Evolutionary conservation across 139 green algal genomes (phyloP), one percentile per base, ranked within the genome.

Genomic region (Coccomyxa sp.): DNA sequence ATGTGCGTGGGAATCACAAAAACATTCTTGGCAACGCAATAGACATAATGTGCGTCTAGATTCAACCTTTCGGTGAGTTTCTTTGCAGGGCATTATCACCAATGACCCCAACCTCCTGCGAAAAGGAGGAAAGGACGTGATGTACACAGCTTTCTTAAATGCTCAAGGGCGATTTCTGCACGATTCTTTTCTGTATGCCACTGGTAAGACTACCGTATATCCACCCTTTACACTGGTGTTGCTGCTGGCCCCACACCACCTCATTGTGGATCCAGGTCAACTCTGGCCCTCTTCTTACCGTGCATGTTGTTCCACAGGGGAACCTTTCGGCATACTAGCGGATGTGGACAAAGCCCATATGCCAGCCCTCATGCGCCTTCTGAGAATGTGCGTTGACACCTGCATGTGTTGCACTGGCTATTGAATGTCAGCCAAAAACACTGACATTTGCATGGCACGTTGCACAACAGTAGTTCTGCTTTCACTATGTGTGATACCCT

Each of bases 101-200:
- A 95, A 95, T 28, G 93, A 96, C 63, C 78, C 93, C 13, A 66
- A 82, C 0, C 45, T 77, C 0, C 38, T 96, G 28, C 84, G 88
- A 13, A 45, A 82, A 3, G 67, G 80, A 58, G 82, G 82, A 1
- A 75, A 80, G 0, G 18, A 81, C 0, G 86, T 89, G 0, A 76
- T 94, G 58, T 97, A 97, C 77, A 83, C 89, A 0, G 79, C 85
- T 58, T 83, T 97, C 23, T 89, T 96, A 1, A 96, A 90, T 18
- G 86, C 91, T 0, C 94, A 97, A 79, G 94, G 94, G 18, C 90
- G 94, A 30, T 89, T 91, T 76, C 81, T 96, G 57, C 91, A 96
- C 59, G 94, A 97, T 79, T 51, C 94, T 23, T 91, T 96, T 78
- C 68, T 95, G 0, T 84, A 92, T 57, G 81, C 58, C 1, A 57